Percentiles rank a stretch among this genome's conserved stretches.
Evolutionary conservation across 148 eudicot species (phyloP).

Genomic region (Diospyros kaki): DNA sequence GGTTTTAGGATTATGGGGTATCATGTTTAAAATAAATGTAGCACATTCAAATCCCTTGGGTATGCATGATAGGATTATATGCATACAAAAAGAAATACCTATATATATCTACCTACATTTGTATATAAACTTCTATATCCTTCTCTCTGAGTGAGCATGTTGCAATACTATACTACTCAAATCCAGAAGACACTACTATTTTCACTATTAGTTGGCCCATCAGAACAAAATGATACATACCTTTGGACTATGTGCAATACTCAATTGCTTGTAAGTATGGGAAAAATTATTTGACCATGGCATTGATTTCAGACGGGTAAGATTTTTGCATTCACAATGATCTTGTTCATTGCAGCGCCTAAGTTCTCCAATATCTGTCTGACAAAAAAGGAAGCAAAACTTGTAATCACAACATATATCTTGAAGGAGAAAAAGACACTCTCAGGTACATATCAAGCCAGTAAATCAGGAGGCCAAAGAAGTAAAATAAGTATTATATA

Average conservation of each 20-base stretch:
- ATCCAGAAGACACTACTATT: too few relatives aligned
- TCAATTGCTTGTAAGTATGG: conserved; percentile 62
- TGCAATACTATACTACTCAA: too few relatives aligned
- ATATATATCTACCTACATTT: too few relatives aligned
- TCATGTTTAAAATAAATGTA: background rate
- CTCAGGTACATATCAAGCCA: background rate
- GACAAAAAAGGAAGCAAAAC: conserved; percentile 20
- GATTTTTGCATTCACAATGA: conserved; percentile 65
- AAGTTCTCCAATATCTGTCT: conserved; percentile 59
- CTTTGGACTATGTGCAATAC: conserved; percentile 67
- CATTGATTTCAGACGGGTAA: conserved; percentile 47
- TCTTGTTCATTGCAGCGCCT: conserved; percentile 52
- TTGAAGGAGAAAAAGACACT: background rate
- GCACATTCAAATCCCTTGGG: background rate
- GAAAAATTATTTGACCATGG: conserved; percentile 84
- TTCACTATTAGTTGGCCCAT: too few relatives aligned
- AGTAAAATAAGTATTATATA: background rate
- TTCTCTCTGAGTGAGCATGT: too few relatives aligned
- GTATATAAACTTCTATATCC: too few relatives aligned
- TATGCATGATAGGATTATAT: background rate
- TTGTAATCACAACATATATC: background rate
- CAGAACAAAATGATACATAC: conserved; percentile 26
- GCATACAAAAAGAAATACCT: too few relatives aligned
- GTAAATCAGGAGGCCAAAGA: background rate
- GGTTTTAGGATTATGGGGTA: background rate